Conservation (phyloP, 495 filamentous ascomycete genomes). For the Platismatia glauca region DNA sequence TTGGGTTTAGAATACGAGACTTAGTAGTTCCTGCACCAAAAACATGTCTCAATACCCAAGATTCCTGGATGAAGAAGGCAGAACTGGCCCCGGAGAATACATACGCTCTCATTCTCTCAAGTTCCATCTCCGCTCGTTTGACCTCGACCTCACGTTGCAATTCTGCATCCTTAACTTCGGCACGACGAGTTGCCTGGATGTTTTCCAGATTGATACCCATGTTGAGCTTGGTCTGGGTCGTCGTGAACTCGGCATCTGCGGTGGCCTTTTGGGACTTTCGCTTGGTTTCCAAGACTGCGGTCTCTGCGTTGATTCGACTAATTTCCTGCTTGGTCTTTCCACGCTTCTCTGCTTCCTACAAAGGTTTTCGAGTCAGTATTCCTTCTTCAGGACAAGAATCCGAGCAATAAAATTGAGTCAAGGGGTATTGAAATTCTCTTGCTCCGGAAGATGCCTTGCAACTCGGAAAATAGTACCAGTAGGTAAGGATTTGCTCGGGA, state of each 20-base stretch:
- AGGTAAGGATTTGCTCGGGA: background rate
- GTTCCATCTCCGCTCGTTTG: conserved; percentile 66
- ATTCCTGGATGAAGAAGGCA: background rate
- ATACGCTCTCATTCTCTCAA: conserved; percentile 61
- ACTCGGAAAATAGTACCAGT: background rate
- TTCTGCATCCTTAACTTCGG: conserved; percentile 65
- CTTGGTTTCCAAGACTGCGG: conserved; percentile 72
- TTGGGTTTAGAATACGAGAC: background rate
- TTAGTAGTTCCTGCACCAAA: background rate
- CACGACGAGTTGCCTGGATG: conserved; percentile 59
- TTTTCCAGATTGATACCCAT: conserved; percentile 62
- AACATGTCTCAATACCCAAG: background rate
- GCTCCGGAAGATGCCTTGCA: background rate
- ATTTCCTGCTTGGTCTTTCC: conserved; percentile 47
- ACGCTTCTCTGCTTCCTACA: conserved; percentile 57
- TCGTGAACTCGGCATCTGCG: conserved; percentile 64
- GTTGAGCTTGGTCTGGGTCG: conserved; percentile 59
- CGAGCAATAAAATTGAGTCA: background rate
- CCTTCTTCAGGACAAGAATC: background rate
- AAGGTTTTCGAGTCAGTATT: background rate
- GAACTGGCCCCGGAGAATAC: background rate
- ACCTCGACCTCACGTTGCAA: conserved; percentile 64
- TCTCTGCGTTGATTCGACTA: conserved; percentile 72
- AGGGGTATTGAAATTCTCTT: background rate
- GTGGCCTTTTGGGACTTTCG: conserved; percentile 69